Percentiles rank a stretch among this genome's conserved stretches.
Conservation (phyloP, 805 yeast species). For the Candida andamanensis region DNA sequence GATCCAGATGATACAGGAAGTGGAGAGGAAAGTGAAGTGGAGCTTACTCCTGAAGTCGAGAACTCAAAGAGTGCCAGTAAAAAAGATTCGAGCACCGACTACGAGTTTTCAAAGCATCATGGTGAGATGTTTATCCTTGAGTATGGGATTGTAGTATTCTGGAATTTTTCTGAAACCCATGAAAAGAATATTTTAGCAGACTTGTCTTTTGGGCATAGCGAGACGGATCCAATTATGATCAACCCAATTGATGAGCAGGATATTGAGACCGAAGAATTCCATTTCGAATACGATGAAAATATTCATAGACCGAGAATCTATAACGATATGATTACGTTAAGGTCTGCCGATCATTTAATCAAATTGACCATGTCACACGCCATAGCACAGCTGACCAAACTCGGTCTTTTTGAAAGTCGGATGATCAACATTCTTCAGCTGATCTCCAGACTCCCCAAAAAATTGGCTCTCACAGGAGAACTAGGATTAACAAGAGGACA, state of each 20-base stretch:
- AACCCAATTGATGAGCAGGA: constrained; percentile 82
- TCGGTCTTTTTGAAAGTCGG: constrained; percentile 85
- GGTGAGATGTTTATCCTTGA: constrained; percentile 87
- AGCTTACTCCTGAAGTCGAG: not conserved
- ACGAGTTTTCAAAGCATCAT: constrained; percentile 50
- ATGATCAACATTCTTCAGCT: constrained; percentile 80
- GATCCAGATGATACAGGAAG: constrained; percentile 6
- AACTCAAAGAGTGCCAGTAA: not conserved
- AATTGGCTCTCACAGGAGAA: constrained; percentile 84
- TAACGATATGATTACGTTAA: constrained; percentile 88
- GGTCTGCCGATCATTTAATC: constrained; percentile 88
- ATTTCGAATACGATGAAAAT: constrained; percentile 62
- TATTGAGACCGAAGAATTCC: constrained; percentile 87
- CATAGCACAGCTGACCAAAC: constrained; percentile 91
- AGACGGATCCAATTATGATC: constrained; percentile 47
- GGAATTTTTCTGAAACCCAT: constrained; percentile 92
- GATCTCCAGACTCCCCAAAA: constrained; percentile 84
- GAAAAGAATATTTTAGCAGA: constrained; percentile 94
- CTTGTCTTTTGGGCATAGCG: constrained; percentile 57
- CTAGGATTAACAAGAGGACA: constrained; percentile 82
- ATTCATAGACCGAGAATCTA: constrained; percentile 70
- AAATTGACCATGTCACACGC: constrained; percentile 94
- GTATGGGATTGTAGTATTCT: constrained; percentile 95
- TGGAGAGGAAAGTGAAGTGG: constrained; percentile 2
- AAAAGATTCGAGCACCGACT: constrained; percentile 3